Evolutionary conservation across 352 stramenopile species (phyloP).

Genomic region (Phytophthora parvispora): DNA sequence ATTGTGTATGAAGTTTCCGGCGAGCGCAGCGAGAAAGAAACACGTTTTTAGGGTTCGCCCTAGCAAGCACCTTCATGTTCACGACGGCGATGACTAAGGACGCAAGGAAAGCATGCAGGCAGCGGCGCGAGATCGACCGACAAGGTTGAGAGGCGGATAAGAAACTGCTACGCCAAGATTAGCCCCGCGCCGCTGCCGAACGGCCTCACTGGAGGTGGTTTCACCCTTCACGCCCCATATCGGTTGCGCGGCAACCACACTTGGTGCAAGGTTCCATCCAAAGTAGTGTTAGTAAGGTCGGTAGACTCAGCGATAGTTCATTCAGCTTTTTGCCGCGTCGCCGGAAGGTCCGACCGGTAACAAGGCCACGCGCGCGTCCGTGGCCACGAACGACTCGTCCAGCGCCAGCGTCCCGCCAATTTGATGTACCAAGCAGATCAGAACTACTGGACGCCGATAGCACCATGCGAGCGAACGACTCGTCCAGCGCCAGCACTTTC

Average conservation of each 20-base stretch:
- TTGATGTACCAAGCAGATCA: no score
- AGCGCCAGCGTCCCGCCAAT: no score
- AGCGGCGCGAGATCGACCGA: background rate
- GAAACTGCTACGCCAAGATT: background rate
- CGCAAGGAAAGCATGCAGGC: background rate
- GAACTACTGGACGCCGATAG: no score
- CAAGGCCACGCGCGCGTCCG: background rate
- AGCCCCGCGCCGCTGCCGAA: background rate
- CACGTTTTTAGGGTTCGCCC: background rate
- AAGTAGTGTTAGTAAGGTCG: background rate
- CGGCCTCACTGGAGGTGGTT: background rate
- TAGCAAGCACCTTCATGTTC: background rate
- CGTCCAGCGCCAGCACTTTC: background rate
- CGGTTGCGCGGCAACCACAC: background rate
- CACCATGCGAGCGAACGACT: no score
- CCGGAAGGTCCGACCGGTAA: background rate
- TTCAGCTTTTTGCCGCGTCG: background rate
- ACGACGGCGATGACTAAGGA: background rate
- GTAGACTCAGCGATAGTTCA: background rate
- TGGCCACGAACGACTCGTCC: background rate
- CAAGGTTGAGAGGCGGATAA: background rate
- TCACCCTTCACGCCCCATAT: background rate
- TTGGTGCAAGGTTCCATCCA: background rate
- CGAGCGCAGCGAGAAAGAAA: background rate
- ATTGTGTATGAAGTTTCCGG: background rate